phyloP scores from a whole-genome alignment of 192 early-diverging fungal genomes.

The Backusella liffmaniae region DNA sequence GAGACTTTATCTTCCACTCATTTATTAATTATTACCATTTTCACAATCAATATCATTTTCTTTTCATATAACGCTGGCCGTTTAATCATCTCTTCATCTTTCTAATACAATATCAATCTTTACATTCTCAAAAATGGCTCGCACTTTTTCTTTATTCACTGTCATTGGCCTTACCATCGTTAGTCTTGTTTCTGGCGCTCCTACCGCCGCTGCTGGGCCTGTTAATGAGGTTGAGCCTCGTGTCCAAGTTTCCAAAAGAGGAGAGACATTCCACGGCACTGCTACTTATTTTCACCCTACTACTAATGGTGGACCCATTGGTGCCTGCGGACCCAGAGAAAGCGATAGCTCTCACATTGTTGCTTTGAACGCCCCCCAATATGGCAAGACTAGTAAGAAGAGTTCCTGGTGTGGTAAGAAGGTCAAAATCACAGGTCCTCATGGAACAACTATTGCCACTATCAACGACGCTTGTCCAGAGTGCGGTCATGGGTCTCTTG shows the following conservation, averaged over 20 bases:
- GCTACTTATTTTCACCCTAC: conserved; percentile 32
- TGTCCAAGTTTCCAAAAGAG: background rate
- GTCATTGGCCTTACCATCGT: background rate
- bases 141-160: background rate
- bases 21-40: background rate
- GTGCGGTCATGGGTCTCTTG: conserved; percentile 49
- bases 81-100: conserved; percentile 5
- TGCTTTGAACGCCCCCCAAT: conserved; percentile 27
- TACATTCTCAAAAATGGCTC: background rate
- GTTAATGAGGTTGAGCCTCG: conserved; percentile 14
- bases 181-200: background rate
- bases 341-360: conserved; percentile 14
- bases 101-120: background rate
- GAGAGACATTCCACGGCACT: conserved; percentile 8
- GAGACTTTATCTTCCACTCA: background rate
- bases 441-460: conserved; percentile 43
- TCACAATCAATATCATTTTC: conserved; percentile 4
- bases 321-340: conserved; percentile 26
- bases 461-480: conserved; percentile 53
- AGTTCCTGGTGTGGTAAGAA: conserved; percentile 31
- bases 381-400: conserved; percentile 19
- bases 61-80: conserved; percentile 21
- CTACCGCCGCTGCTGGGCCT: background rate
- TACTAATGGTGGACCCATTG: conserved; percentile 25
- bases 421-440: conserved; percentile 28